Conservation (phyloP, 495 filamentous ascomycete species). For the Cercophora newfieldiana region DNA sequence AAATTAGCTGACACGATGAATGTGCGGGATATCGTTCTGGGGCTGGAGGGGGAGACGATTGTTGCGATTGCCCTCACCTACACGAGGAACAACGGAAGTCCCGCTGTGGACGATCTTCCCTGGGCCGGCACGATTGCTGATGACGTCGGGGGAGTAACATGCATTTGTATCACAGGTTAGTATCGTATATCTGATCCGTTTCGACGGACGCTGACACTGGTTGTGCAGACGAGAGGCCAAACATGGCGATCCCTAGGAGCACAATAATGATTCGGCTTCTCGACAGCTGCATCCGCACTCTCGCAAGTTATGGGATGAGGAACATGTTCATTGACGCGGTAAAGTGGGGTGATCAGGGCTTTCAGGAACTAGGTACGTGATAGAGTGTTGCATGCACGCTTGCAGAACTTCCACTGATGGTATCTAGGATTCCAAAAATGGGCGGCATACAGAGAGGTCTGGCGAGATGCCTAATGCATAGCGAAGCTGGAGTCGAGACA, state of each 20-base stretch:
- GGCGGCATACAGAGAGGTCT: conserved; percentile 50
- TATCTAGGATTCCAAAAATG: conserved; percentile 49
- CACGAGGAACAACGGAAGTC: conserved; percentile 51
- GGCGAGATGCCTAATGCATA: conserved; percentile 35
- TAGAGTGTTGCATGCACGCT: conserved; percentile 6
- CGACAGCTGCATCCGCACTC: conserved; percentile 42
- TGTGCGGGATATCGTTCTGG: conserved; percentile 53
- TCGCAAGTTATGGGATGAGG: conserved; percentile 42
- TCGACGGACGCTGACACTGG: background rate
- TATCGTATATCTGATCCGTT: conserved; percentile 15
- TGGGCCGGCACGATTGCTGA: conserved; percentile 57
- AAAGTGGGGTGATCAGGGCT: conserved; percentile 45
- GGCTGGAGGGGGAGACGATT: conserved; percentile 44
- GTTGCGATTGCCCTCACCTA: conserved; percentile 60
- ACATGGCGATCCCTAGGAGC: conserved; percentile 39
- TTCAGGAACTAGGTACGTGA: conserved; percentile 47
- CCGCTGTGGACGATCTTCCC: conserved; percentile 56
- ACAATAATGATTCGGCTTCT: conserved; percentile 49
- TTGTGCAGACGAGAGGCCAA: conserved; percentile 34
- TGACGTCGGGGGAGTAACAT: conserved; percentile 61
- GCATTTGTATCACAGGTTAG: conserved; percentile 60
- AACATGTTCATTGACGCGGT: conserved; percentile 48
- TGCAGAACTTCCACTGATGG: background rate
- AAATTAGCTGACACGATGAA: conserved; percentile 45
- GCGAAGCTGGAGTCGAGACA: background rate